phyloP scores from a whole-genome alignment of 441 rosid genomes.

The Syzygium syzygioides region DNA sequence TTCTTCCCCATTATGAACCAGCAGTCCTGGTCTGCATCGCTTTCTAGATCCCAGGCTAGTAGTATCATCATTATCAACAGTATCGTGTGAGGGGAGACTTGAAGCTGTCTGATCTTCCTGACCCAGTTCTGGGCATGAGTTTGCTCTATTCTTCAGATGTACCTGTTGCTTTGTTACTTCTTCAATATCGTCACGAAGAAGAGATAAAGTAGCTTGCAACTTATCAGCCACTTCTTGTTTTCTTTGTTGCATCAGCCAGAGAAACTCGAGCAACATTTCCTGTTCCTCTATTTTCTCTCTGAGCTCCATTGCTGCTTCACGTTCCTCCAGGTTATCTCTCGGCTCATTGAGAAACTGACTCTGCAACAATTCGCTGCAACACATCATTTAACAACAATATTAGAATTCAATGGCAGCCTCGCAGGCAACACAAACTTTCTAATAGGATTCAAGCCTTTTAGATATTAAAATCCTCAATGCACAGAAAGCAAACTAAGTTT shows the following conservation, averaged over 20 bases:
- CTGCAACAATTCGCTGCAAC: constrained; percentile 64
- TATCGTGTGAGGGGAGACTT: constrained; percentile 29
- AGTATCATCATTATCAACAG: constrained; percentile 34
- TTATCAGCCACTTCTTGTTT: constrained; percentile 74
- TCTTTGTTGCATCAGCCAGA: constrained; percentile 58
- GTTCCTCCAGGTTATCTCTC: constrained; percentile 69
- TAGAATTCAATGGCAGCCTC: neutral
- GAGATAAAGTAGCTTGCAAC: constrained; percentile 60
- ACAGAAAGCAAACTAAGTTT: neutral
- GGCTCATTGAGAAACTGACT: constrained; percentile 86
- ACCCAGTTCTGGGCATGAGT: constrained; percentile 25
- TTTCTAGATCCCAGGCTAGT: constrained; percentile 65
- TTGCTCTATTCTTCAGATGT: constrained; percentile 50
- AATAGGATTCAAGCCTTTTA: neutral
- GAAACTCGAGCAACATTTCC: constrained; percentile 83
- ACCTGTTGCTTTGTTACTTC: constrained; percentile 61
- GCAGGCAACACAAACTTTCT: neutral
- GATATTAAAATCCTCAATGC: neutral
- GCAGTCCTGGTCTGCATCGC: constrained; percentile 49
- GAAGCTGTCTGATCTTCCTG: constrained; percentile 44
- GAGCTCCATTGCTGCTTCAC: constrained; percentile 79
- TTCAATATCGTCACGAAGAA: constrained; percentile 75
- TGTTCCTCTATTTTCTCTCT: constrained; percentile 76
- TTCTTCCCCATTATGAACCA: constrained; percentile 30
- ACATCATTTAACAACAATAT: neutral